Base-by-base conservation (phyloP, 1,139 yeast species). In the Candida smagusa region DNA sequence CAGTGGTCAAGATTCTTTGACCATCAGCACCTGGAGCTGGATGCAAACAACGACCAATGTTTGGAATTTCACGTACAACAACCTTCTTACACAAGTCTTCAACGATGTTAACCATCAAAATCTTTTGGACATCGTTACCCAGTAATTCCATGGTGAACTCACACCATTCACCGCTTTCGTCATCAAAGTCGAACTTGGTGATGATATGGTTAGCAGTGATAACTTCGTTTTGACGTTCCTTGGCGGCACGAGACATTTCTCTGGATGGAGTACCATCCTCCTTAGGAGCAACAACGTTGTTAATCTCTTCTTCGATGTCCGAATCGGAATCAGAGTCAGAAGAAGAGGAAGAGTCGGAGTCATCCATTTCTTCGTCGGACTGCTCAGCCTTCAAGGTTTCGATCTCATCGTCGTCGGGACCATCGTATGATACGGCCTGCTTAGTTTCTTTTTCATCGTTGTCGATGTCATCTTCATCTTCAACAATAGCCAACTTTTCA, bases 31-130 rank as follows among this genome's bases (percentile, higher is more conserved):
- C 80, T 22, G 84, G 77, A 45, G 75, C 77, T 37, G 96, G 96
- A 48, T 85, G 89, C 50, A 92, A 71, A 75, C 97, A 90, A 65
- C 98, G 83, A 27, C 96, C 97, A 55, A 94, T 92, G 43, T 74
- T 72, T 41, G 95, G 87, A 48, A 89, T 84, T 65, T 94, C 97
- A 56, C 97, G 84, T 22, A 94, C 96, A 50, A 94, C 97, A 38
- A 89, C 87, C 53, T 77, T 76, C 53, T 88, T 84, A 64, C 97
- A 89, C 44, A 92, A 80, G 40, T 85, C 92, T 67, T 94, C 99
- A 43, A 92, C 82, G 55, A 94, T 83, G 68, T 92, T 92, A 40
- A 94, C 97, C 98, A 94, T 90, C 72, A 94, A 81, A 61, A 94
- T 72, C 72, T 94, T 94, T 65, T 89, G 94, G 29, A 95, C 83